Evolutionary conservation across 1,139 yeast species (phyloP).

Genomic region (Pichia sp.): DNA sequence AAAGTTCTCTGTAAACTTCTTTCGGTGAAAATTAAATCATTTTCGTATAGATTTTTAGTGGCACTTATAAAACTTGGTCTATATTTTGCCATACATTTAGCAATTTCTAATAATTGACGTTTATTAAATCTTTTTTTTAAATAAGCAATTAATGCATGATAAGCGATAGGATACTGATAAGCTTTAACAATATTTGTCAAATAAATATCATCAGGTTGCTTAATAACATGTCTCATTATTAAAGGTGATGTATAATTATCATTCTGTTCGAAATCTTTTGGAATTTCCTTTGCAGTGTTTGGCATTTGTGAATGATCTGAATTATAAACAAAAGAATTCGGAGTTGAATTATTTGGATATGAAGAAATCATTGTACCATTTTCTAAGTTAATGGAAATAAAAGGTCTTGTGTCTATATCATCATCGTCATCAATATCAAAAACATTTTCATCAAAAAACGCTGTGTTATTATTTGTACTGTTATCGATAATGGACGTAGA

Average conservation of each 20-base stretch:
- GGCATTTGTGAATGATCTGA: slow-evolving; percentile 28
- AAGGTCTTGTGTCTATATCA: slow-evolving; percentile 24
- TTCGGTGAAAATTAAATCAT: slow-evolving; percentile 61
- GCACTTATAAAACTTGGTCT: slow-evolving; percentile 72
- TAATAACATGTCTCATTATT: slow-evolving; percentile 53
- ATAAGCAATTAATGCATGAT: slow-evolving; percentile 54
- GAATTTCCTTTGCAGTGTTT: slow-evolving; percentile 28
- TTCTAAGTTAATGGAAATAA: slow-evolving; percentile 24
- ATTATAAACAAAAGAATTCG: slow-evolving; percentile 31
- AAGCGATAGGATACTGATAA: slow-evolving; percentile 63
- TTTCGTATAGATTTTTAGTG: slow-evolving; percentile 59
- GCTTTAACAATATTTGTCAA: slow-evolving; percentile 44
- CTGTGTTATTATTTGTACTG: no score
- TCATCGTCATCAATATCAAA: slow-evolving; percentile 12
- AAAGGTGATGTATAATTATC: slow-evolving; percentile 48
- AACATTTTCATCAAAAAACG: neutral
- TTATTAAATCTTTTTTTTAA: slow-evolving; percentile 48
- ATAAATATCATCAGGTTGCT: slow-evolving; percentile 61
- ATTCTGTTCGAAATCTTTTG: slow-evolving; percentile 26
- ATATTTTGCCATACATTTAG: slow-evolving; percentile 63
- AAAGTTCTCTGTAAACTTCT: slow-evolving; percentile 63
- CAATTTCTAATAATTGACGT: slow-evolving; percentile 47
- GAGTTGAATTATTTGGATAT: slow-evolving; percentile 27
- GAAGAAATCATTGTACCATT: slow-evolving; percentile 28
- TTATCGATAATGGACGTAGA: no score